phyloP scores from a whole-genome alignment of 768 basidiomycete species.

The Amanita subjunquillea region DNA sequence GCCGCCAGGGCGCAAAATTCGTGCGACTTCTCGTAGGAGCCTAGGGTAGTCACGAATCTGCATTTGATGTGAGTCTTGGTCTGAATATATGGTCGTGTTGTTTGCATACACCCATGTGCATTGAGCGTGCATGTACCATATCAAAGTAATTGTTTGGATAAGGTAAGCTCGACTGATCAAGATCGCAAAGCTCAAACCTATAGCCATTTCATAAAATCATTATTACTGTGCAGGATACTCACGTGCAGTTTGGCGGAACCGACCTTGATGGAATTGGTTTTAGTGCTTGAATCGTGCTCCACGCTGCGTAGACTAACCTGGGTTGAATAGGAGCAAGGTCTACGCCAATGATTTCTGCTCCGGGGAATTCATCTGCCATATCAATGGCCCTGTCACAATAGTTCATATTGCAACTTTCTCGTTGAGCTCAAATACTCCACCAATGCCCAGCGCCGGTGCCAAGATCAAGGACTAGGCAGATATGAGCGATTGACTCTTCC shows the following conservation, averaged over 20 bases:
- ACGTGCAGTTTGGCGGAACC: slow-evolving; percentile 69
- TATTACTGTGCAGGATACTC: slow-evolving; percentile 19
- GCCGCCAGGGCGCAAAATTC: slow-evolving; percentile 62
- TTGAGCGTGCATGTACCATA: slow-evolving; percentile 58
- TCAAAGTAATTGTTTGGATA: slow-evolving; percentile 58
- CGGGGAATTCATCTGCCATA: slow-evolving; percentile 64
- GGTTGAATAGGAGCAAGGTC: slow-evolving; percentile 70
- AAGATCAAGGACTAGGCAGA: slow-evolving; percentile 46
- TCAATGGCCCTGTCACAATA: slow-evolving; percentile 47
- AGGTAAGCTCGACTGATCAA: slow-evolving; percentile 49
- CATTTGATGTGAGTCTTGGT: neutral
- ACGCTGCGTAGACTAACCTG: slow-evolving; percentile 27
- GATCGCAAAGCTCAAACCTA: slow-evolving; percentile 66
- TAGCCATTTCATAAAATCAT: slow-evolving; percentile 4
- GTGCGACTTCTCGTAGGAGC: slow-evolving; percentile 49
- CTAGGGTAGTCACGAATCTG: slow-evolving; percentile 56
- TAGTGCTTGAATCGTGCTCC: neutral
- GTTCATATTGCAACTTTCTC: slow-evolving; percentile 1
- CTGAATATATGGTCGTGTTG: neutral
- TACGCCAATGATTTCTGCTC: slow-evolving; percentile 55
- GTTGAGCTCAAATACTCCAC: slow-evolving; percentile 20
- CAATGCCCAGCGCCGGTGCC: slow-evolving; percentile 60
- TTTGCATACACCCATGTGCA: slow-evolving; percentile 52
- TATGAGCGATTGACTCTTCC: slow-evolving; percentile 7
- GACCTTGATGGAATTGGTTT: slow-evolving; percentile 24